A percentile compares a stretch with the other conserved stretches of the same genome.
Evolutionary conservation across 305 asterid species (phyloP).

Genomic region (Fraxinus dipetala): DNA sequence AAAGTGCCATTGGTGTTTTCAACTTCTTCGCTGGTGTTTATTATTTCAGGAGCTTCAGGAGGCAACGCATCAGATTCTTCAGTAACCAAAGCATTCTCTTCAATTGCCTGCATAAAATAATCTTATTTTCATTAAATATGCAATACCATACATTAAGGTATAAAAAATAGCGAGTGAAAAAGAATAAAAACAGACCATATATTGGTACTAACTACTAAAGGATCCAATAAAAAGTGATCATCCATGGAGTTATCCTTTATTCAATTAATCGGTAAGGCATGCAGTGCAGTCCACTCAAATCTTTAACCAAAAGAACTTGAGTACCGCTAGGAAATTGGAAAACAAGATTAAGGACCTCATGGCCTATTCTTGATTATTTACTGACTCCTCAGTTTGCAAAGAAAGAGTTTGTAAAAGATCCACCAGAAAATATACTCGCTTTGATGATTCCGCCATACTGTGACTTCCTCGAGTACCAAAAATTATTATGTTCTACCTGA

Average conservation of each 20-base stretch:
- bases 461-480: neutral
- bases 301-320: neutral
- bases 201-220: neutral
- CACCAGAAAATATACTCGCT: neutral
- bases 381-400: neutral
- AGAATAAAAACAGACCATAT: constrained; percentile 3
- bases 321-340: neutral
- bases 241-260: neutral
- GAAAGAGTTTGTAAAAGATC: neutral
- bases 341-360: neutral
- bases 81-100: constrained; percentile 36
- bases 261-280: neutral
- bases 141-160: neutral
- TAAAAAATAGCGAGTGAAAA: constrained; percentile 1
- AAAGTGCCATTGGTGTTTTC: constrained; percentile 26
- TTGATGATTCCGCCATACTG: neutral
- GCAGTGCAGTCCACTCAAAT: constrained; percentile 3
- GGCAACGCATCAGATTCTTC: constrained; percentile 45
- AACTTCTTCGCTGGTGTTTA: constrained; percentile 27
- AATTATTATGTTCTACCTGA: constrained; percentile 7
- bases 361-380: neutral
- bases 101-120: constrained; percentile 46
- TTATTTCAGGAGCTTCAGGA: constrained; percentile 44
- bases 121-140: constrained; percentile 14
- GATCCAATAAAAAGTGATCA: neutral